Conservation (phyloP, 2,329 filamentous ascomycete species). For the Colletotrichum siamense region DNA sequence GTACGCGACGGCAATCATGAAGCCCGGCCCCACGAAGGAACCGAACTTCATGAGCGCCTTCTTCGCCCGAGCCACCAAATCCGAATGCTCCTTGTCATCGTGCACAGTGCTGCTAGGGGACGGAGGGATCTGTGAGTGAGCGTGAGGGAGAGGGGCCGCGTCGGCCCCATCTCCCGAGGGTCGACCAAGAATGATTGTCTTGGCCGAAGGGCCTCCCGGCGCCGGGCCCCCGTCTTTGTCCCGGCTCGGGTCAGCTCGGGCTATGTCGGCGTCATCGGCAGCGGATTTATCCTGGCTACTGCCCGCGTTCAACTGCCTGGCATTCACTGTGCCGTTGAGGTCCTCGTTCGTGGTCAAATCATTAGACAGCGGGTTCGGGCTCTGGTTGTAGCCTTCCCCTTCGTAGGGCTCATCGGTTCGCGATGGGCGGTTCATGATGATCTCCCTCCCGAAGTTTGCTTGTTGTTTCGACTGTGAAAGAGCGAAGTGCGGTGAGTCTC, state of each 20-base stretch:
- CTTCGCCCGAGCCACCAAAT: conserved; percentile 13
- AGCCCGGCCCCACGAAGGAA: conserved; percentile 70
- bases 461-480: neutral
- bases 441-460: neutral
- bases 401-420: conserved; percentile 23
- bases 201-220: neutral
- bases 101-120: neutral
- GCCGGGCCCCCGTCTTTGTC: neutral
- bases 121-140: neutral
- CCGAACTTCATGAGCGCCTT: conserved; percentile 50
- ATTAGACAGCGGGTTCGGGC: conserved; percentile 47
- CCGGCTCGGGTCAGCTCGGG: neutral
- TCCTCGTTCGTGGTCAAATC: conserved; percentile 54
- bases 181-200: conserved; percentile 10
- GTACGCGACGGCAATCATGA: conserved; percentile 67
- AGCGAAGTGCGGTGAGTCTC: neutral
- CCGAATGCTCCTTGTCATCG: neutral
- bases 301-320: neutral
- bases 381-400: conserved; percentile 49
- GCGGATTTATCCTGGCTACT: neutral
- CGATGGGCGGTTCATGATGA: conserved; percentile 23
- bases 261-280: neutral
- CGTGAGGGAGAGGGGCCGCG: conserved; percentile 12
- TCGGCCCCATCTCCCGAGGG: conserved; percentile 14
- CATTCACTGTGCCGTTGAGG: conserved; percentile 47